Base-by-base conservation (phyloP, 441 rosid species). In the Corymbia citriodora region DNA sequence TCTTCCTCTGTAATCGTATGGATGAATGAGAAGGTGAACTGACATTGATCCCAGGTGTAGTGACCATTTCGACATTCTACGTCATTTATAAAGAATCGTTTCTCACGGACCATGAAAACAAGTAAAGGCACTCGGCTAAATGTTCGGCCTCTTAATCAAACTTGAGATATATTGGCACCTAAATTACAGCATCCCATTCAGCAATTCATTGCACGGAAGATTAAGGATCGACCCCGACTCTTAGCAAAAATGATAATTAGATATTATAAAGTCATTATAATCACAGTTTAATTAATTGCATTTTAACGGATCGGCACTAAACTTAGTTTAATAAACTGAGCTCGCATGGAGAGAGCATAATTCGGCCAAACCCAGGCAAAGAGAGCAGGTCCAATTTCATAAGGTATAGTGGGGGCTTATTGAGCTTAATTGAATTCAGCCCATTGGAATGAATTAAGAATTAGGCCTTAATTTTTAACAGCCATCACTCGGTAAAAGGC, bases 241-340 rank as follows among this genome's bases (percentile, higher is more conserved):
- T 61, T 11, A 61, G 27, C 4, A 61, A 61, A 12, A 27, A 61
- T 61, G 12, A 61, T 61, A 27, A 61, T 12, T 61, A 25, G 6
- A 27, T 61, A 10, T 7, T 16, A 61, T 61, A 27, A 27, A 27
- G 31, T 61, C 7, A 25, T 12, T 61, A 61, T 7, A 31, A 61
- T 27, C 8, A 61, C 15, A 61, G 27, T 61, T 61, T 16, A 12
- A 61, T 27, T 7, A 61, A 61, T 27, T 61, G 29, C 29, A 27
- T 61, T 27, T 61, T 10, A 6, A 27, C 2, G 6, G 16, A 27
- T 27, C 0, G 13, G 31, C 1, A 1, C 4, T 61, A 15, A 27
- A 2, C 31, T 27, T 27, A 61, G 12, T 61, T 61, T 3, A 61
- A 61, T 12, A 61, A 27, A 61, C 31, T 13, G 8, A 61, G 68